Base-by-base conservation (phyloP, 169 alveolate species). In the Plasmodium adleri region DNA sequence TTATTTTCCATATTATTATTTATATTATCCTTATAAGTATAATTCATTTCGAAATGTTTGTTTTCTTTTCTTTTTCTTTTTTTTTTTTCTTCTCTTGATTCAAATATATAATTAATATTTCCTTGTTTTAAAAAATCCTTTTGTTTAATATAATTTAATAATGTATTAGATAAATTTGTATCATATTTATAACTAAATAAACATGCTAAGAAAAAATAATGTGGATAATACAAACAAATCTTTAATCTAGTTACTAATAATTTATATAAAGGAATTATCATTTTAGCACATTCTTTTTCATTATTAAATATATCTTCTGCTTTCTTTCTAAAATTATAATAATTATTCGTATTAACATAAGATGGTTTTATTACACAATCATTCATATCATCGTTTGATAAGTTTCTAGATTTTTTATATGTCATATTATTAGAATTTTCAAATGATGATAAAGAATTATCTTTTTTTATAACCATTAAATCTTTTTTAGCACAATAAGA, bases 211-310 rank as follows among this genome's bases (percentile, higher is more conserved):
- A 86, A 86, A 71, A 86, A 86, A 64, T 71, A 86, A 17, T 26
- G 28, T 1, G 92, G 92, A 45, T 86, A 71, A 28, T 86, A 86
- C 58, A 86, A 71, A 45, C 92, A 86, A 24, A 86, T 72, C 47
- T 86, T 86, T 66, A 86, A 86, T 59, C 92, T 22, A 22, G 80
- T 72, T 32, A 72, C 74, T 66, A 86, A 86, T 54, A 86, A 86
- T 86, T 86, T 86, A 72, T 66, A 86, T 50, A 86, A 15, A 1
- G 92, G 87, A 15, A 72, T 72, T 39, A 86, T 71, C 54, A 86
- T 71, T 20, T 86, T 73, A 13, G 75, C 28, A 52, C 64, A 49
- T 60, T 72, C 86, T 66, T 86, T 70, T 71, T 70, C 74, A 15
- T 32, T 73, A 22, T 86, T 86, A 47, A 72, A 49, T 13, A 72